Base-by-base conservation (phyloP, 2,329 filamentous ascomycete genomes). In the Exutisphaerella laricina region DNA sequence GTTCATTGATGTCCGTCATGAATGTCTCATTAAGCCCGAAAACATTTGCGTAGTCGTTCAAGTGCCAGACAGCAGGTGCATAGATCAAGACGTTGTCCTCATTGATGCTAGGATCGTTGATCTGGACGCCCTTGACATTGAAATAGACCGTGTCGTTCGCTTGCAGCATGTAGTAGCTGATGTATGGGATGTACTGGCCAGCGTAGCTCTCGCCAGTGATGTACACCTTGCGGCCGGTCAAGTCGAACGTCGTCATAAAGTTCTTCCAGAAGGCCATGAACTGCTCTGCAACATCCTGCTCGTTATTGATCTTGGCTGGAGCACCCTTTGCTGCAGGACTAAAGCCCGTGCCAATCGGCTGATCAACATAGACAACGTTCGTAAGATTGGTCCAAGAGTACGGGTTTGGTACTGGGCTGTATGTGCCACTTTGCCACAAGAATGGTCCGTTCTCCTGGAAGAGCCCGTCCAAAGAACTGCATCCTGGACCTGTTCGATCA, bases 351-450 rank as follows among this genome's bases (percentile, higher is more conserved):
- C 70, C 70, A 4, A 74, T 64, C 3, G 72, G 72, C 46, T 75
- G 71, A 43, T 71, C 72, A 8, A 75, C 73, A 77, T 80, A 92
- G 33, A 92, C 68, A 55, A 88, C 76, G 62, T 88, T 88, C 41
- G 84, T 84, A 25, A 89, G 64, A 38, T 82, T 82, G 46, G 78
- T 59, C 66, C 67, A 71, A 26, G 63, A 62, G 60, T 64, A 71
- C 0, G 66, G 62, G 44, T 72, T 72, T 47, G 63, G 59, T 2
- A 69, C 61, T 2, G 69, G 63, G 13, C 57, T 44, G 56, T 59
- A 45, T 4, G 61, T 64, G 31, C 61, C 61, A 52, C 64, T 65
- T 43, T 70, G 63, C 69, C 69, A 72, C 1, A 64, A 56, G 39
- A 72, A 58, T 56, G 52, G 45, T 17, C 45, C 45, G 17, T 46